These are phyloP conservation scores for Rauvolfia tetraphylla DNA, from an alignment of 257 asterid species.

Conservation along the genomic window DNA sequence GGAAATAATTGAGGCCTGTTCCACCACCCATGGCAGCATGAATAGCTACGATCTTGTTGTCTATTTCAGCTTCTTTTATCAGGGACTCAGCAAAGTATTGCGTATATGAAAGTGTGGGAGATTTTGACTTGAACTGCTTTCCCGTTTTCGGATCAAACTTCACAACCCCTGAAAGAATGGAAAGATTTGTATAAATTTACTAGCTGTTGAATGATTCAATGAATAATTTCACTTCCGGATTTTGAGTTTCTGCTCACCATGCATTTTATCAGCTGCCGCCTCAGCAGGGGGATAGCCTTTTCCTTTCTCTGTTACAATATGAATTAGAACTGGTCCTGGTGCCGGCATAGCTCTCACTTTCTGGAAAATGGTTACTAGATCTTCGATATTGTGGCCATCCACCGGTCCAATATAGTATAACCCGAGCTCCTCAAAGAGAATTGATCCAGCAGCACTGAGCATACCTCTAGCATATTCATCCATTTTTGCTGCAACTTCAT, in stretches of 20 bases:
- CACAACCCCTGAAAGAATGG: constrained; percentile 51
- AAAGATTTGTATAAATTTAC: background rate
- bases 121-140: constrained; percentile 33
- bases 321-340: constrained; percentile 79
- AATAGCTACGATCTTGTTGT: constrained; percentile 54
- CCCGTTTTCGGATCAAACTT: constrained; percentile 76
- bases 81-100: constrained; percentile 75
- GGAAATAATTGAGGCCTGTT: constrained; percentile 69
- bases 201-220: too few relatives aligned
- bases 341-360: constrained; percentile 66
- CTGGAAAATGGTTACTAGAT: constrained; percentile 47
- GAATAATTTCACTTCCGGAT: background rate
- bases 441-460: constrained; percentile 69
- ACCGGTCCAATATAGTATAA: constrained; percentile 78
- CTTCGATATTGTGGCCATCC: constrained; percentile 67
- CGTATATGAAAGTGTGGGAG: constrained; percentile 62
- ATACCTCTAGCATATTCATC: constrained; percentile 87
- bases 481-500: constrained; percentile 73
- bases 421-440: constrained; percentile 77
- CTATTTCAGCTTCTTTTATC: constrained; percentile 69
- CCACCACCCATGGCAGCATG: constrained; percentile 97
- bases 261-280: constrained; percentile 73
- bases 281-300: constrained; percentile 80
- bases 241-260: constrained; percentile 37
- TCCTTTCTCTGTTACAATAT: constrained; percentile 72